Percentiles rank a stretch among this genome's conserved stretches.
phyloP scores from a whole-genome alignment of 257 asterid genomes.

The Solanum stenotomum region DNA sequence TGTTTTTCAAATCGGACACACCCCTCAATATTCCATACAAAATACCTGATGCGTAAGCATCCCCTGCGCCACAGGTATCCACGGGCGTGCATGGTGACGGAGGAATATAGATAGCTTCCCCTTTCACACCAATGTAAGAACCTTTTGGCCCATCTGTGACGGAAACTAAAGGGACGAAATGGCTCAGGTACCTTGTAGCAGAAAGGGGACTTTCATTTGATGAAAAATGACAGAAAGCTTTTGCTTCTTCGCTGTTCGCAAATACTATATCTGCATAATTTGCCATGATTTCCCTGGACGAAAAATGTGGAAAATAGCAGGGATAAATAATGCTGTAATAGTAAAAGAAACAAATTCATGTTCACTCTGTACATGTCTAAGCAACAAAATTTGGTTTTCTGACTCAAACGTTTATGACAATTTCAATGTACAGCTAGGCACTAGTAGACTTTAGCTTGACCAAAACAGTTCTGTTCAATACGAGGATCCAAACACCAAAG shows the following conservation, averaged over 20 bases:
- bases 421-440: background rate
- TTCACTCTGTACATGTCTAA: background rate
- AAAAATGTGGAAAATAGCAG: background rate
- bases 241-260: slow-evolving; percentile 89
- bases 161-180: slow-evolving; percentile 87
- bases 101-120: slow-evolving; percentile 83
- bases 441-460: background rate
- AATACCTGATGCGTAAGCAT: slow-evolving; percentile 95
- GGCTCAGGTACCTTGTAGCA: slow-evolving; percentile 90
- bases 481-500: background rate
- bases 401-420: background rate
- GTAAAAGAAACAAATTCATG: background rate
- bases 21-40: slow-evolving; percentile 67
- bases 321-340: background rate
- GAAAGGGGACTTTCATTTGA: slow-evolving; percentile 65
- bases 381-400: background rate
- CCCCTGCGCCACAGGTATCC: slow-evolving; percentile 99
- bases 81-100: slow-evolving; percentile 76
- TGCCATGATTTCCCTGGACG: slow-evolving; percentile 72
- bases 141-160: slow-evolving; percentile 94
- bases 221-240: slow-evolving; percentile 64
- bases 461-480: background rate
- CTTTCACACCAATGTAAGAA: slow-evolving; percentile 83
- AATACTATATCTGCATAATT: slow-evolving; percentile 85
- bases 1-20: slow-evolving; percentile 55